phyloP scores from a whole-genome alignment of 495 filamentous ascomycete genomes.

The Choiromyces venosus region DNA sequence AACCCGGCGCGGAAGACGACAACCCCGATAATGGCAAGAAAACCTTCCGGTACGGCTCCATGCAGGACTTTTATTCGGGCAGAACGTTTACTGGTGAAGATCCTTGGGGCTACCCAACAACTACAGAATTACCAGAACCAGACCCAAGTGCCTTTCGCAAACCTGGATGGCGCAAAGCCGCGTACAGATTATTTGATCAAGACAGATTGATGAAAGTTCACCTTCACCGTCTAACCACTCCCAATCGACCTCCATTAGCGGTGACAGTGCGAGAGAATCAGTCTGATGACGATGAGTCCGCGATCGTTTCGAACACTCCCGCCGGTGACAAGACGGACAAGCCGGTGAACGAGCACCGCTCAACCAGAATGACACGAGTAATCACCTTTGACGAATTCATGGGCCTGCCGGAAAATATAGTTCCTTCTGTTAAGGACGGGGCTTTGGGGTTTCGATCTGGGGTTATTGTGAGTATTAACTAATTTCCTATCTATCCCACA shows the following conservation, averaged over 20 bases:
- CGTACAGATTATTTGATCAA: conserved; percentile 20
- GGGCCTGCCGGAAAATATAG: conserved; percentile 38
- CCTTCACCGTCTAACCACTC: conserved; percentile 27
- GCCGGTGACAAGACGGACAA: neutral
- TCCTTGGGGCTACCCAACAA: conserved; percentile 23
- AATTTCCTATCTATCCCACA: neutral
- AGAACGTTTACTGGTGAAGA: conserved; percentile 14
- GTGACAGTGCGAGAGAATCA: conserved; percentile 8
- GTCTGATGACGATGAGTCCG: conserved; percentile 11
- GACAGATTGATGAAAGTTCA: conserved; percentile 35
- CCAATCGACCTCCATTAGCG: conserved; percentile 4
- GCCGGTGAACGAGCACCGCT: neutral
- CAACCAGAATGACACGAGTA: neutral
- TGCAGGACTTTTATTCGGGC: conserved; percentile 32
- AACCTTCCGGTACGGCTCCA: conserved; percentile 4
- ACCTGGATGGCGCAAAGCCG: conserved; percentile 29
- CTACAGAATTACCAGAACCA: conserved; percentile 14
- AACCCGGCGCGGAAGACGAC: neutral
- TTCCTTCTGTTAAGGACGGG: conserved; percentile 37
- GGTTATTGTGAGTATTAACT: conserved; percentile 30
- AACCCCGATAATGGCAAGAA: neutral
- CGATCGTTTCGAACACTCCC: conserved; percentile 15
- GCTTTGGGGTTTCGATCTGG: conserved; percentile 34
- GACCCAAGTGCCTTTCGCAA: conserved; percentile 27
- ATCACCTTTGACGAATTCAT: conserved; percentile 33